Base-by-base conservation (phyloP, 345 rosid species). In the Excoecaria agallocha region DNA sequence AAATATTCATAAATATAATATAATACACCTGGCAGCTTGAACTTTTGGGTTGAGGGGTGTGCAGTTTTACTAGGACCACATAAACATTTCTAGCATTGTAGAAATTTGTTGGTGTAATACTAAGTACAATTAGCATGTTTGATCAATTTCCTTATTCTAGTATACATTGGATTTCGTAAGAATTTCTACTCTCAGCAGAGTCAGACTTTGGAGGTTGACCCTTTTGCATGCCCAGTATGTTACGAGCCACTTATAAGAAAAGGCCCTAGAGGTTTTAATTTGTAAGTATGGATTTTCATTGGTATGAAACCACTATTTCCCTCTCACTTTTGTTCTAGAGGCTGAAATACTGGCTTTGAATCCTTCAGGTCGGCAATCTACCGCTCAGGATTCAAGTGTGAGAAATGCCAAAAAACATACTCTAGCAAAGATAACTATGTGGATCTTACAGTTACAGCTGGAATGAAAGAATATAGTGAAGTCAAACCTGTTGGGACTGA, bases 361-460 rank as follows among this genome's bases (percentile, higher is more conserved):
- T 78, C 43, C 37, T 83, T 81, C 86, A 95, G 99, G 82, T 79
- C 74, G 68, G 90, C 99, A n/a, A 87, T 95, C 60, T 92, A 90
- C 73, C 84, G 97, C 77, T 92, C 99, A 41, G 97, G 97, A 70
- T 95, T 95, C 80, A 91, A 89, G 84, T 93, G 99, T 78, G 73
- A 82, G 71, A 85, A 75, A 17, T 95, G 99, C 85, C 78, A 82
- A 75, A 95, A 87, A 77, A 84, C 99, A 43, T 93, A 85, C 77
- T 89, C 98, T 43, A 95, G 97, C 82, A 95, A 90, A 84, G 91
- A 89, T 63, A 87, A 79, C 48, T 93, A 78, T 82, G 84, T 93
- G 78, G 98, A 93, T 80, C 88, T 95, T 43, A 95, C 99, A 35
- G 82, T 95, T 60, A 84, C 89, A 80, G 83, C 94, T 68, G 93